Conservation (phyloP, 805 yeast genomes). For the Wickerhamomyces kurtzmanii region DNA sequence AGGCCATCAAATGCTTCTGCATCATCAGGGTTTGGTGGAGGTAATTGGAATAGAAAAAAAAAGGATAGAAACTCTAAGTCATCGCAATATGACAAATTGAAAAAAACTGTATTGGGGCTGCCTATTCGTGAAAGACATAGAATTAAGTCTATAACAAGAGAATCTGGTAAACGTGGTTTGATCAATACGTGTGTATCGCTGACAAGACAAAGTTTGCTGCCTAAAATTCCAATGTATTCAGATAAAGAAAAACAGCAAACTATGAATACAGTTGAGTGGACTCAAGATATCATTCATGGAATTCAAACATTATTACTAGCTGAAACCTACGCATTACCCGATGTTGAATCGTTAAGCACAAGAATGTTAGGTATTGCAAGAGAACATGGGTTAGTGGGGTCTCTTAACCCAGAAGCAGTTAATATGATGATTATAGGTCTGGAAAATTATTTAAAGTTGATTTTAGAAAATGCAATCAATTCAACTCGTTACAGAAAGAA, state of each 20-base stretch:
- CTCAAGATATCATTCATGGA: constrained; percentile 85
- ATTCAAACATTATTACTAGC: constrained; percentile 72
- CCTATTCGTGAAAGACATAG: constrained; percentile 80
- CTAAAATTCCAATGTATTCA: constrained; percentile 70
- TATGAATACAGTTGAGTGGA: constrained; percentile 64
- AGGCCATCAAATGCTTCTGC: constrained; percentile 46
- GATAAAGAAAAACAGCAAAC: constrained; percentile 17
- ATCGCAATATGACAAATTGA: constrained; percentile 71
- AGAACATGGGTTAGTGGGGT: constrained; percentile 83
- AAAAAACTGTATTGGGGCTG: constrained; percentile 77
- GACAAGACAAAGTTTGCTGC: constrained; percentile 50
- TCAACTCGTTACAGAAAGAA: constrained; percentile 52
- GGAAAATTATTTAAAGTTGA: constrained; percentile 66
- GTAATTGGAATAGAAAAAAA: constrained; percentile 37
- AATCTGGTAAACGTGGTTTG: constrained; percentile 70
- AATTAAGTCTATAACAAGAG: constrained; percentile 74
- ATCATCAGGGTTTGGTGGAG: constrained; percentile 38
- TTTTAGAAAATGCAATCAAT: constrained; percentile 69
- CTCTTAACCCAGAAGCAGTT: constrained; percentile 66
- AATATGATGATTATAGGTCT: constrained; percentile 74
- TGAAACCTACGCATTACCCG: constrained; percentile 78
- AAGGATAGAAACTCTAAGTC: constrained; percentile 39
- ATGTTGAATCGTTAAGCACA: constrained; percentile 52
- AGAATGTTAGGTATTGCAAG: constrained; percentile 76
- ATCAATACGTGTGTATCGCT: constrained; percentile 59